phyloP scores from a whole-genome alignment of 495 filamentous ascomycete genomes.

The Penicillium paradoxum region DNA sequence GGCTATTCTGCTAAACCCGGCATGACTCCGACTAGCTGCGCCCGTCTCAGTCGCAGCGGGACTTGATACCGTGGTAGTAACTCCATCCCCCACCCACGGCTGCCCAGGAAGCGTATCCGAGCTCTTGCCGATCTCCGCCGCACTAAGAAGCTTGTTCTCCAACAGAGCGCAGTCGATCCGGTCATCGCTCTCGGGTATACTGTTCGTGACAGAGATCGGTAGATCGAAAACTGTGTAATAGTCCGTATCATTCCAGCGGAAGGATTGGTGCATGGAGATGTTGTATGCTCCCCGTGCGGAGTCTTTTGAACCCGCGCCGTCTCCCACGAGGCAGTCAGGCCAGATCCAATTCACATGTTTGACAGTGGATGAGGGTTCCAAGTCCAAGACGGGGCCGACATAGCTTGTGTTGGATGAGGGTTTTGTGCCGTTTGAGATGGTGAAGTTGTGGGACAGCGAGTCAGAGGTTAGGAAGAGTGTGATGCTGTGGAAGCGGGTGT shows the following conservation, averaged over 20 bases:
- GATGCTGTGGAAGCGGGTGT: slow-evolving; percentile 56
- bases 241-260: slow-evolving; percentile 55
- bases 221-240: slow-evolving; percentile 66
- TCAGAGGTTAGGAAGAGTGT: slow-evolving; percentile 63
- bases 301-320: slow-evolving; percentile 32
- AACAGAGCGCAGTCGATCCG: slow-evolving; percentile 15
- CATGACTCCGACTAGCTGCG: neutral
- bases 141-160: slow-evolving; percentile 16
- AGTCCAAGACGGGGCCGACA: slow-evolving; percentile 55
- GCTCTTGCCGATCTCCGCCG: slow-evolving; percentile 11
- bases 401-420: slow-evolving; percentile 44
- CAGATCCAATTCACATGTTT: slow-evolving; percentile 67
- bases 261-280: slow-evolving; percentile 65
- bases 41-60: slow-evolving; percentile 2
- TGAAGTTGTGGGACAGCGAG: slow-evolving; percentile 57
- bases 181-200: slow-evolving; percentile 34
- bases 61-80: slow-evolving; percentile 6
- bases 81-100: slow-evolving; percentile 15
- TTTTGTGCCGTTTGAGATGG: slow-evolving; percentile 59
- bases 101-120: slow-evolving; percentile 18
- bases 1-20: neutral
- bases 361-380: slow-evolving; percentile 59
- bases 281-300: slow-evolving; percentile 42
- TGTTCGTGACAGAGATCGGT: slow-evolving; percentile 62
- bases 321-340: slow-evolving; percentile 60